Base-by-base conservation (phyloP, 371 early-diverging fungal species). In the Actinomortierella wolfii region DNA sequence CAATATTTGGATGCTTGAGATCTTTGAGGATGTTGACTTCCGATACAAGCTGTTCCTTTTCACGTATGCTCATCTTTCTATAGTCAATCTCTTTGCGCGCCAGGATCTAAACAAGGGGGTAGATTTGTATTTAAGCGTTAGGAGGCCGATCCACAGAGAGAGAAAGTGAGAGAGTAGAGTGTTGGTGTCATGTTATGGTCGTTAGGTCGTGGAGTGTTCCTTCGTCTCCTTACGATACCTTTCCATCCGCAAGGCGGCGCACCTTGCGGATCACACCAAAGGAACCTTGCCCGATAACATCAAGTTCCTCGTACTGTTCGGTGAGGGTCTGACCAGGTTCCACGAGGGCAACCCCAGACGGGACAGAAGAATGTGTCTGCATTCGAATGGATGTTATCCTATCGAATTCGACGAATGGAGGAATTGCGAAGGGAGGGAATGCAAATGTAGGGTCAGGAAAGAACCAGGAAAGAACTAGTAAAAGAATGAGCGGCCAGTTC, bases 41-140 rank as follows among this genome's bases (percentile, higher is more conserved):
- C 23, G 85, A 66, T 4, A 90, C 89, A 34, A 90, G 80, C 64
- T 90, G 91, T 21, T 73, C 68, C 66, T 85, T 87, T 63, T 90
- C 88, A 39, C 79, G 76, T 4, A 82, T 86, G 29, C 68, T 77
- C 89, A 90, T 89, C 59, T 83, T 84, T 11, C 82, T 74, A 77
- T 86, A 90, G 61, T 89, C 88, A 60, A 90, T 90, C 64, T 90
- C 91, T 66, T 90, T 90, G 24, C 89, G 73, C n/a, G 85, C 87
- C 23, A 87, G 65, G 14, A 86, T 77, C 86, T 86, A 54, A n/a
- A 34, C 17, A 24, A 41, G 3, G 18, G 21, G 21, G 45, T 8
- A 45, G 15, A n/a, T 44, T 44, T 2, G 15, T 53, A 14, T 3
- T 3, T 3, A 50, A 53, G 42, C 25, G 34, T 42, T 51, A 20